Percentiles rank a stretch among this genome's conserved stretches.
These are phyloP conservation scores for Domatiomyces globalis DNA, from an alignment of 2,329 filamentous ascomycete genomes.

Conservation along the genomic window DNA sequence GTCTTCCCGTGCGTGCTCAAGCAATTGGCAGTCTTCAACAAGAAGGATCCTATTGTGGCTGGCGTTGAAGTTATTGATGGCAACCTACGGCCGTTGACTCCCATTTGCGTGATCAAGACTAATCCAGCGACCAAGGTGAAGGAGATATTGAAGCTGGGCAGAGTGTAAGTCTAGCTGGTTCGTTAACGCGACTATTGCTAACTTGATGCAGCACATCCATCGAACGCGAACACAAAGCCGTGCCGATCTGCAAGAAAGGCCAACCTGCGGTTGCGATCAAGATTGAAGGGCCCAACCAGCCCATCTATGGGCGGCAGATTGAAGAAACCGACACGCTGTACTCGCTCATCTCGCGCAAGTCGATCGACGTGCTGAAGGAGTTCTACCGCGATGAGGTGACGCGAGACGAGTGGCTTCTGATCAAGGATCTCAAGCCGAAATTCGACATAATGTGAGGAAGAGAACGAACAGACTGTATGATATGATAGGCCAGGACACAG, in stretches of 20 bases:
- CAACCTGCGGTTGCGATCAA: slow-evolving; percentile 96
- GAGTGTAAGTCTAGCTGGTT: slow-evolving; percentile 58
- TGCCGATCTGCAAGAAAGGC: slow-evolving; percentile 83
- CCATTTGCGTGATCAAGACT: slow-evolving; percentile 71
- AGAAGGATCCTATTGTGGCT: slow-evolving; percentile 86
- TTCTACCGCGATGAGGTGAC: slow-evolving; percentile 78
- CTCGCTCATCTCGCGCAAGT: slow-evolving; percentile 70
- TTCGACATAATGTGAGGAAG: slow-evolving; percentile 53
- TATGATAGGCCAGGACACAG: too few species aligned
- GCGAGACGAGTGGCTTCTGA: slow-evolving; percentile 87
- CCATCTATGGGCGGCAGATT: slow-evolving; percentile 83
- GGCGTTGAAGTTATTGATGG: slow-evolving; percentile 94
- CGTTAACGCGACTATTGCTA: slow-evolving; percentile 10
- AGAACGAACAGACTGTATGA: background rate
- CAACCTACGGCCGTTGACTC: slow-evolving; percentile 71
- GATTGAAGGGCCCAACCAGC: slow-evolving; percentile 88
- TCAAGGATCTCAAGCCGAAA: slow-evolving; percentile 86
- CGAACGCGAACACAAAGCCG: slow-evolving; percentile 93
- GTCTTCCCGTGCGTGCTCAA: slow-evolving; percentile 92
- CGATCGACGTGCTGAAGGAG: slow-evolving; percentile 91
- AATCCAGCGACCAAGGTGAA: slow-evolving; percentile 67
- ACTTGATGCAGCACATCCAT: slow-evolving; percentile 60
- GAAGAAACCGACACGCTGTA: slow-evolving; percentile 84
- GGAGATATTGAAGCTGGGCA: slow-evolving; percentile 70
- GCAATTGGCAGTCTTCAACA: slow-evolving; percentile 93